phyloP scores from a whole-genome alignment of 2,329 filamentous ascomycete genomes.

The Alternaria tenuissima region DNA sequence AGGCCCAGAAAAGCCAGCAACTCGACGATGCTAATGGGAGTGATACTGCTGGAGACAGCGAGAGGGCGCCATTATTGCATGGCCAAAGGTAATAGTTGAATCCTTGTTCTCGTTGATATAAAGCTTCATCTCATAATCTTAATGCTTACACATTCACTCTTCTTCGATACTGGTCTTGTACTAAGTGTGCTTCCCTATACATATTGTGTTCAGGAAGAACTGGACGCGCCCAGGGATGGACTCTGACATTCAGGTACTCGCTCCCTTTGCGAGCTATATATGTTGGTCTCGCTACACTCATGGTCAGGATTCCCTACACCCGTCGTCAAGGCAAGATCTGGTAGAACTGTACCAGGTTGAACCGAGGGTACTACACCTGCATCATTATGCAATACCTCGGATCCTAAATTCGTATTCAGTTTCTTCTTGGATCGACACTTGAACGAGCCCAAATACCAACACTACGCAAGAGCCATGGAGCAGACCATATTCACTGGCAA shows the following conservation, averaged over 20 bases:
- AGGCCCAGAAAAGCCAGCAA: slow-evolving; percentile 17
- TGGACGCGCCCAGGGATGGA: neutral
- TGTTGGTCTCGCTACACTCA: neutral
- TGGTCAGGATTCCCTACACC: neutral
- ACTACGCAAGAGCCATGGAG: neutral
- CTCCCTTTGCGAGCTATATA: slow-evolving; percentile 2
- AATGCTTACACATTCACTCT: neutral
- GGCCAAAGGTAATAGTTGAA: neutral
- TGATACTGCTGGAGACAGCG: neutral
- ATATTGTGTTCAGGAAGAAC: neutral
- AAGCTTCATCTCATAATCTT: neutral
- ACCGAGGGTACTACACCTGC: neutral
- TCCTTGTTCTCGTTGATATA: neutral
- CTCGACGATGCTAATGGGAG: slow-evolving; percentile 4
- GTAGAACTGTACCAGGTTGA: neutral
- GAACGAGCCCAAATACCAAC: neutral
- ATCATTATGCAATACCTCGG: neutral
- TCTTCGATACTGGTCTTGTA: neutral
- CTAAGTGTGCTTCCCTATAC: neutral
- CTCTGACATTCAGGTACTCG: slow-evolving; percentile 15
- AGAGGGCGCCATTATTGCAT: slow-evolving; percentile 13
- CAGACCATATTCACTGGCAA: neutral
- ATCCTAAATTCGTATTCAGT: neutral
- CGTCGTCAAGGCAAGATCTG: neutral
- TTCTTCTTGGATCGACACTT: no score